A percentile compares a stretch with the other conserved stretches of the same genome.
These are phyloP conservation scores for Ramularia endophylla DNA, from an alignment of 2,329 filamentous ascomycete species.

Conservation along the genomic window DNA sequence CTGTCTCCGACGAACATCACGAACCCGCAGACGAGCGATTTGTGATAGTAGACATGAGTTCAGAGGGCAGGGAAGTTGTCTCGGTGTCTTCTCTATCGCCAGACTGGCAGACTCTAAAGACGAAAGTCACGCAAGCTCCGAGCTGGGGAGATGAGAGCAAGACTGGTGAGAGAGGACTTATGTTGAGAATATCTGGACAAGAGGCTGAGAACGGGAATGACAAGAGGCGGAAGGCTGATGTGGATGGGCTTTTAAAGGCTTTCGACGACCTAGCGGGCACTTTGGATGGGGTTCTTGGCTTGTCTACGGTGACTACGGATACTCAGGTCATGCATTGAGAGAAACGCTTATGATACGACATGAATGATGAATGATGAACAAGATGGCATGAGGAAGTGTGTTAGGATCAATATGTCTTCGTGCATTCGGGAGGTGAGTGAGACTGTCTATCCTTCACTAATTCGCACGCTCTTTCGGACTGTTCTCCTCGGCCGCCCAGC, in stretches of 20 bases:
- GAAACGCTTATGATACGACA: not conserved
- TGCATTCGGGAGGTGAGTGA: not conserved
- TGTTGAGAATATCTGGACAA: slow-evolving; percentile 57
- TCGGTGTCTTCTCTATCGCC: slow-evolving; percentile 67
- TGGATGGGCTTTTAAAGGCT: slow-evolving; percentile 33
- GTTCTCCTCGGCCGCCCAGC: slow-evolving; percentile 22
- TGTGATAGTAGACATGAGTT: slow-evolving; percentile 50
- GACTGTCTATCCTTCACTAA: slow-evolving; percentile 23
- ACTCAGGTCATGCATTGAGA: slow-evolving; percentile 1
- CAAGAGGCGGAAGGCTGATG: slow-evolving; percentile 29
- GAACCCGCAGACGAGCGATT: slow-evolving; percentile 46
- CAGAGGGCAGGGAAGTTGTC: slow-evolving; percentile 49
- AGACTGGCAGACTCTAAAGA: slow-evolving; percentile 62
- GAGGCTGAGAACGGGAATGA: slow-evolving; percentile 24
- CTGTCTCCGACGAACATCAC: slow-evolving; percentile 41
- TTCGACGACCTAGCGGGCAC: slow-evolving; percentile 33
- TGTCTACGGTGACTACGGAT: slow-evolving; percentile 1
- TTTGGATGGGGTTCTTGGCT: slow-evolving; percentile 30
- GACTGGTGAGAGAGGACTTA: slow-evolving; percentile 42
- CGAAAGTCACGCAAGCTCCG: slow-evolving; percentile 53
- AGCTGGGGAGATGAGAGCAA: slow-evolving; percentile 51
- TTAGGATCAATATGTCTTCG: not conserved
- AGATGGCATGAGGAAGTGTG: too few relatives aligned
- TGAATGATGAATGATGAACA: not conserved
- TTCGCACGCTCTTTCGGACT: slow-evolving; percentile 28